These are phyloP conservation scores for Eimeria zaria DNA, from an alignment of 169 alveolate genomes.

Conservation along the genomic window DNA sequence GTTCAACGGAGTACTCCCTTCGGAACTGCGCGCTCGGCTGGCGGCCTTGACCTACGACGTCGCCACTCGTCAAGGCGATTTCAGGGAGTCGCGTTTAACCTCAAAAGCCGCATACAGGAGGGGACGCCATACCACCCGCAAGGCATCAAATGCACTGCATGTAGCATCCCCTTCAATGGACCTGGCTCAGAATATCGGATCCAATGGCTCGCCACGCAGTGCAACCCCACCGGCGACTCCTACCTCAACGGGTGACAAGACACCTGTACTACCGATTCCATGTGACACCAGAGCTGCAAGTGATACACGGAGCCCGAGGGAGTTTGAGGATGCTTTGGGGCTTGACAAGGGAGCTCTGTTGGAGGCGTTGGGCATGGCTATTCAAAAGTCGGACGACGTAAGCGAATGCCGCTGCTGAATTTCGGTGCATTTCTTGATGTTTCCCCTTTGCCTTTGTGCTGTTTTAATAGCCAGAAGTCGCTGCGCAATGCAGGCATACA, in stretches of 20 bases:
- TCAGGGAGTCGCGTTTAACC: conserved; percentile 2
- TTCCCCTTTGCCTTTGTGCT: not conserved
- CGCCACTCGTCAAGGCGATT: not conserved
- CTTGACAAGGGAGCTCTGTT: conserved; percentile 16
- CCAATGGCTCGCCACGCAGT: conserved; percentile 3
- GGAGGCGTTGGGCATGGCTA: conserved; percentile 36
- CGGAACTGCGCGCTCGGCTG: conserved; percentile 58
- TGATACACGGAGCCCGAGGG: conserved; percentile 21
- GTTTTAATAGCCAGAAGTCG: not conserved
- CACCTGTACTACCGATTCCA: not conserved
- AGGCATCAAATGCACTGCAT: not conserved
- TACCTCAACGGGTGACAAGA: not conserved
- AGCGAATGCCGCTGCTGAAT: conserved; percentile 3
- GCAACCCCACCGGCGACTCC: conserved; percentile 15
- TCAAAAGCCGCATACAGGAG: conserved; percentile 5
- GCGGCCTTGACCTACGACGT: conserved; percentile 66
- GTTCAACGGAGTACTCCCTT: conserved; percentile 40
- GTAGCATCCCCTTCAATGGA: not conserved
- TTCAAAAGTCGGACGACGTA: conserved; percentile 35
- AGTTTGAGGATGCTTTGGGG: not conserved
- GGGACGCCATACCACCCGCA: conserved; percentile 63
- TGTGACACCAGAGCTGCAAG: not conserved
- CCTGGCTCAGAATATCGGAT: not conserved
- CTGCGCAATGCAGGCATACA: not conserved
- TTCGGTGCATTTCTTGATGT: not conserved